These are phyloP conservation scores for Euphorbia neoarborescens DNA, from an alignment of 441 rosid species.

Conservation along the genomic window DNA sequence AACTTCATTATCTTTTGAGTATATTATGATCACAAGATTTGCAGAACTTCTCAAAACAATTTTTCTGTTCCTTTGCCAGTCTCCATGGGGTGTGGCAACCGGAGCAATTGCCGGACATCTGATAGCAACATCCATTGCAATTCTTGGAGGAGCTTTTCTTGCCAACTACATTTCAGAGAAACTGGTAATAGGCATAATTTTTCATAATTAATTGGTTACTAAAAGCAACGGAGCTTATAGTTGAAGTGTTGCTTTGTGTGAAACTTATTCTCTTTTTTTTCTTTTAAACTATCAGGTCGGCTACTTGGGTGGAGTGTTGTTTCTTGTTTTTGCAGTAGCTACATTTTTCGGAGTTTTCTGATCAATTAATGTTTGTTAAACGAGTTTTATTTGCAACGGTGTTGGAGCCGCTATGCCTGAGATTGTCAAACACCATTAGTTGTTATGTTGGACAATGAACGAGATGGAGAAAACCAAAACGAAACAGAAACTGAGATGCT, in stretches of 20 bases:
- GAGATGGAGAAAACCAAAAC: conserved; percentile 1
- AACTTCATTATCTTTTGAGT: conserved; percentile 8
- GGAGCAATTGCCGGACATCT: conserved; percentile 97
- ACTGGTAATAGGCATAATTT: conserved; percentile 37
- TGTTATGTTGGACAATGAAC: conserved; percentile 10
- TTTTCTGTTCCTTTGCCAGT: conserved; percentile 32
- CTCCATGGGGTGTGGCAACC: conserved; percentile 88
- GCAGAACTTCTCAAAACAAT: neutral
- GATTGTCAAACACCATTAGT: conserved; percentile 1
- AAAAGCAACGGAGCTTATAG: neutral
- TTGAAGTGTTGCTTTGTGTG: neutral
- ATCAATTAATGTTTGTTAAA: conserved; percentile 11
- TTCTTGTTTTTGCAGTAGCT: conserved; percentile 78
- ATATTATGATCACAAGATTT: neutral
- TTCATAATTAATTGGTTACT: neutral
- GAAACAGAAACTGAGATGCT: neutral
- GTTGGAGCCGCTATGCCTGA: neutral
- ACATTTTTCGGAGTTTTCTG: conserved; percentile 84
- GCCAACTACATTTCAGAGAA: conserved; percentile 92
- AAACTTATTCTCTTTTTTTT: conserved; percentile 10
- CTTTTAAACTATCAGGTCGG: conserved; percentile 92
- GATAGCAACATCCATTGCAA: conserved; percentile 68
- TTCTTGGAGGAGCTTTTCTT: conserved; percentile 85
- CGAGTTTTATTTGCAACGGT: conserved; percentile 14
- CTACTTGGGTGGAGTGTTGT: conserved; percentile 73